A percentile compares a stretch with the other conserved stretches of the same genome.
These are phyloP conservation scores for Umbilicus rupestris DNA, from an alignment of 164 flowering plant species.

Conservation along the genomic window DNA sequence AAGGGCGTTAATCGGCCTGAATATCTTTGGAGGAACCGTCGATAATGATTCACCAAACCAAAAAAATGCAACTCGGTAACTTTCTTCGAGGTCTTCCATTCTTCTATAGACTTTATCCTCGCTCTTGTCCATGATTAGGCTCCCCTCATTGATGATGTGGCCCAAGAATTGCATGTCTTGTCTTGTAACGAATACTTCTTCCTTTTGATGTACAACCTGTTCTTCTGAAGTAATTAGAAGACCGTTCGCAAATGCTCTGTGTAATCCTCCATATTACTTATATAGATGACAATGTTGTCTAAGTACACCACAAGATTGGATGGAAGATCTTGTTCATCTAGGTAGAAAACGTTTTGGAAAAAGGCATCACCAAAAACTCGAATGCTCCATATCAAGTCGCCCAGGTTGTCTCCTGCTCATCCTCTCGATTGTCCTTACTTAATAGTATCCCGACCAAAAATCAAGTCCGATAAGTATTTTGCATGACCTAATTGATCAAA, in stretches of 20 bases:
- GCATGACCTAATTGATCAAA: neutral
- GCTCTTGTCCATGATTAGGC: neutral
- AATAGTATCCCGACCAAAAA: neutral
- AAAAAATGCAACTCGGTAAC: too few species aligned
- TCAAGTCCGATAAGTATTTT: neutral
- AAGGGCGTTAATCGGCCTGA: too few species aligned
- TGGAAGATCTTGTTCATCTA: slow-evolving; percentile 1
- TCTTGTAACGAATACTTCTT: slow-evolving; percentile 2
- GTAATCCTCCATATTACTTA: neutral
- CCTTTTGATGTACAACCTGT: neutral
- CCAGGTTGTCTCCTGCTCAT: neutral
- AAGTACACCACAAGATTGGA: slow-evolving; percentile 3
- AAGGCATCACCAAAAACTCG: too few species aligned
- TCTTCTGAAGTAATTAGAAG: too few species aligned
- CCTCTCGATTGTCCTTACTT: neutral
- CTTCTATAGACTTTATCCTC: neutral
- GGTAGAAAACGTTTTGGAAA: neutral
- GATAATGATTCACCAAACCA: too few species aligned
- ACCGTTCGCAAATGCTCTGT: too few species aligned
- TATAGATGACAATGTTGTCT: slow-evolving; percentile 2
- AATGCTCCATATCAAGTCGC: neutral
- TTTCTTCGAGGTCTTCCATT: neutral
- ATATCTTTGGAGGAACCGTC: too few species aligned
- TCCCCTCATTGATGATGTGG: neutral
- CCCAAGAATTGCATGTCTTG: neutral